These are phyloP conservation scores for Alectoria sarmentosa DNA, from an alignment of 495 filamentous ascomycete species.

Conservation along the genomic window DNA sequence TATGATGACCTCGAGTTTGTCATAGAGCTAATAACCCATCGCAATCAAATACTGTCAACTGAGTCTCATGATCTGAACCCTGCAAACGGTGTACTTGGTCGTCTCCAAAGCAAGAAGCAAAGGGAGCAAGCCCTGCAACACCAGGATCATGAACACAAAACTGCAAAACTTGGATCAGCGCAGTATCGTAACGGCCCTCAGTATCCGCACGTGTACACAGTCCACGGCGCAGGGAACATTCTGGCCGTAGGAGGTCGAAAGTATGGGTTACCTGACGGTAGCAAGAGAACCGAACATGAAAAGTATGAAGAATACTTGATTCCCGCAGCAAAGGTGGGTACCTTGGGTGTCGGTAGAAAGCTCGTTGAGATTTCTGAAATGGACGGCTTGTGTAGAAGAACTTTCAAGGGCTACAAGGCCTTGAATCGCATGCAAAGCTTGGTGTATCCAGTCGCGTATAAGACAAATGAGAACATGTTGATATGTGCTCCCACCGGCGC, in stretches of 20 bases:
- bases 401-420: conserved; percentile 88
- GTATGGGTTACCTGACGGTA: conserved; percentile 67
- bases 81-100: conserved; percentile 47
- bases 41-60: conserved; percentile 50
- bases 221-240: conserved; percentile 73
- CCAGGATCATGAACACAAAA: conserved; percentile 78
- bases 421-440: conserved; percentile 98
- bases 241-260: conserved; percentile 66
- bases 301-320: conserved; percentile 86
- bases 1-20: conserved; percentile 89
- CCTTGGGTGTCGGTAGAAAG: conserved; percentile 59
- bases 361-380: conserved; percentile 71
- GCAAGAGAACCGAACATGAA: conserved; percentile 49
- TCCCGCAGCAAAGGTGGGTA: conserved; percentile 75
- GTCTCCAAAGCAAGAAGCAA: conserved; percentile 66
- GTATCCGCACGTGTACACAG: conserved; percentile 91
- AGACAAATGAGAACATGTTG: conserved; percentile 95
- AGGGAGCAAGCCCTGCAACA: conserved; percentile 66
- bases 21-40: conserved; percentile 70
- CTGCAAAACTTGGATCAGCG: conserved; percentile 55
- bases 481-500: conserved; percentile 98
- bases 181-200: conserved; percentile 53
- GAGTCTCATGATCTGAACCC: conserved; percentile 26
- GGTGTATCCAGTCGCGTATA: conserved; percentile 92
- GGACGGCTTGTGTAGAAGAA: conserved; percentile 84